phyloP scores from a whole-genome alignment of 1,284 basidiomycete genomes.

The Psilocybe mexicana region DNA sequence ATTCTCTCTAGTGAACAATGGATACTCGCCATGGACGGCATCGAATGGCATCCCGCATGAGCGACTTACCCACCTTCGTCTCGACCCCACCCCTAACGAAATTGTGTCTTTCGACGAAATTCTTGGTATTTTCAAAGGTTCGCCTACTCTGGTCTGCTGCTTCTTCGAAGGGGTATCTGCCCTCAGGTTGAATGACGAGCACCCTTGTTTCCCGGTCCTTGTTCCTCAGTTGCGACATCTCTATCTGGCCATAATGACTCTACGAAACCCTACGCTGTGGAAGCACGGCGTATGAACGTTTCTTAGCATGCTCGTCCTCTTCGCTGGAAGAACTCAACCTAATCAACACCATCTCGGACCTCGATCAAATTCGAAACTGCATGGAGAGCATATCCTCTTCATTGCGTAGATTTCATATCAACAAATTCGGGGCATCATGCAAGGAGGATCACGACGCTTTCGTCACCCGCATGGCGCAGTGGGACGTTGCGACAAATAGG shows the following conservation, averaged over 20 bases:
- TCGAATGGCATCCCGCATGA: neutral
- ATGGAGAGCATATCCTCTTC: too few relatives aligned
- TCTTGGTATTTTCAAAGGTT: neutral
- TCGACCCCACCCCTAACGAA: neutral
- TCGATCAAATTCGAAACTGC: too few relatives aligned
- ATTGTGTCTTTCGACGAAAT: neutral
- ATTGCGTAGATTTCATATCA: too few relatives aligned
- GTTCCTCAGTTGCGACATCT: neutral
- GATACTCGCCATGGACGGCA: neutral
- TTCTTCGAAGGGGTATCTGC: neutral
- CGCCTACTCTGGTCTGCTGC: neutral
- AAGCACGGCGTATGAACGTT: too few relatives aligned
- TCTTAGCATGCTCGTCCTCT: too few relatives aligned
- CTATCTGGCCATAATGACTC: neutral
- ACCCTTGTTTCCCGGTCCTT: neutral
- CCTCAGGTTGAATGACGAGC: neutral
- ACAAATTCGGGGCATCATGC: too few relatives aligned
- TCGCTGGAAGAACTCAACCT: too few relatives aligned
- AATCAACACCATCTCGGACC: too few relatives aligned
- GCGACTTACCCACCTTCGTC: neutral
- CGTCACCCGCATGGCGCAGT: too few relatives aligned
- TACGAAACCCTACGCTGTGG: too few relatives aligned
- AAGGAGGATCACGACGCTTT: too few relatives aligned
- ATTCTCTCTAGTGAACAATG: neutral
- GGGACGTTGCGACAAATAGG: too few relatives aligned